Conservation (phyloP, 1,284 basidiomycete genomes). For the Apiotrichum veenhuisii region DNA sequence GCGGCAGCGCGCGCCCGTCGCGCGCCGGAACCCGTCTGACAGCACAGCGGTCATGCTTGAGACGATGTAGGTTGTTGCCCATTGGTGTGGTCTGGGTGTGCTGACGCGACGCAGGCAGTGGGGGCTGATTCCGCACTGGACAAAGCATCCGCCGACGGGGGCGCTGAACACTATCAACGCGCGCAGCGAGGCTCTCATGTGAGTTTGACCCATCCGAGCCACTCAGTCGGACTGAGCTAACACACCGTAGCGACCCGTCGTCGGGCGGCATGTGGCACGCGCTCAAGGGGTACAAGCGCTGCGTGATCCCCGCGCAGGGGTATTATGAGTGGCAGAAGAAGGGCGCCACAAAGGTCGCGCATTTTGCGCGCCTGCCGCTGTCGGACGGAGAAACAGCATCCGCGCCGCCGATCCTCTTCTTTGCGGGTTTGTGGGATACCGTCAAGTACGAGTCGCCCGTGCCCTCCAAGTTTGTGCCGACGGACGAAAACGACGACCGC, state of each 20-base stretch:
- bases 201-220: too few species aligned
- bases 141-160: conserved; percentile 62
- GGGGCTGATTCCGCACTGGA: conserved; percentile 84
- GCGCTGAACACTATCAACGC: conserved; percentile 84
- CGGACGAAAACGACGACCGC: conserved; percentile 24
- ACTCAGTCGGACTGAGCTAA: too few species aligned
- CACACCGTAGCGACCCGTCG: conserved; percentile 34
- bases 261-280: conserved; percentile 70
- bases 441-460: conserved; percentile 53
- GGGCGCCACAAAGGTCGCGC: conserved; percentile 69
- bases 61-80: conserved; percentile 36
- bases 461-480: conserved; percentile 24
- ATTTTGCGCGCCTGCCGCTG: conserved; percentile 64
- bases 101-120: conserved; percentile 67
- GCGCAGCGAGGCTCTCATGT: conserved; percentile 73
- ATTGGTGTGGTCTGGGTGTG: not conserved
- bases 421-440: conserved; percentile 84
- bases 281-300: conserved; percentile 72
- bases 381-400: conserved; percentile 49
- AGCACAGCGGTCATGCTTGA: conserved; percentile 41
- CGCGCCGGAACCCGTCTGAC: conserved; percentile 53
- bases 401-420: conserved; percentile 64
- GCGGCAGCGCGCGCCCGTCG: conserved; percentile 36
- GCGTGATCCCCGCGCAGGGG: conserved; percentile 72
- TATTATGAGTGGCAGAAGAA: conserved; percentile 91